Evolutionary conservation across 768 basidiomycete genomes (phyloP).

Genomic region (Favolaschia claudopus): DNA sequence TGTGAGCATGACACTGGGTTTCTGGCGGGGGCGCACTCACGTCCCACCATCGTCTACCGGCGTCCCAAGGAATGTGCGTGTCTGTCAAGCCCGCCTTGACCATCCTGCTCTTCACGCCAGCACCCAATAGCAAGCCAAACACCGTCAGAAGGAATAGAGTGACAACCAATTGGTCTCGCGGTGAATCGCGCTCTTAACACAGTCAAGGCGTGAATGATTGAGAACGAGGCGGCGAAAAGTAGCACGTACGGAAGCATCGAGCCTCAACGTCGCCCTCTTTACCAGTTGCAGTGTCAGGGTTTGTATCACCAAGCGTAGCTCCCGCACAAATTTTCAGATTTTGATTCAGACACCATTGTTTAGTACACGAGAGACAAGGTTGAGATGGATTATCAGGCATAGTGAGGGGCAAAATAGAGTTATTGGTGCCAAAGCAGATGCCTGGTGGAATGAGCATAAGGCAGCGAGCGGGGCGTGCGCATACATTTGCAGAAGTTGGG

Average conservation of each 20-base stretch:
- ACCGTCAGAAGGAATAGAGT: constrained; percentile 90
- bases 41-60: constrained; percentile 84
- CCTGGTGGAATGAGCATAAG: constrained; percentile 53
- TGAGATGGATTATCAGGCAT: constrained; percentile 86
- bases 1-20: too few relatives aligned
- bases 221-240: neutral
- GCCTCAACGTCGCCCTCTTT: constrained; percentile 97
- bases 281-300: constrained; percentile 93
- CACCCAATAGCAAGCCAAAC: constrained; percentile 83
- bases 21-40: constrained; percentile 56
- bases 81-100: constrained; percentile 73
- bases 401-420: constrained; percentile 82
- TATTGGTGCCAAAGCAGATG: constrained; percentile 90
- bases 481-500: constrained; percentile 90
- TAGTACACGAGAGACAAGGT: constrained; percentile 92
- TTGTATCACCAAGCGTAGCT: constrained; percentile 83
- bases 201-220: constrained; percentile 26
- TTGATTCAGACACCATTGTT: constrained; percentile 95
- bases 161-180: constrained; percentile 93
- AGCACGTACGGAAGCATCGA: constrained; percentile 87
- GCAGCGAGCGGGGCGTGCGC: constrained; percentile 21
- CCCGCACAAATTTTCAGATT: constrained; percentile 85
- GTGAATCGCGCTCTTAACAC: constrained; percentile 88
- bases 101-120: constrained; percentile 86
- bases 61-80: constrained; percentile 67